A percentile compares a stretch with the other conserved stretches of the same genome.
phyloP scores from a whole-genome alignment of 164 flowering plant species.

The Taxillus chinensis region DNA sequence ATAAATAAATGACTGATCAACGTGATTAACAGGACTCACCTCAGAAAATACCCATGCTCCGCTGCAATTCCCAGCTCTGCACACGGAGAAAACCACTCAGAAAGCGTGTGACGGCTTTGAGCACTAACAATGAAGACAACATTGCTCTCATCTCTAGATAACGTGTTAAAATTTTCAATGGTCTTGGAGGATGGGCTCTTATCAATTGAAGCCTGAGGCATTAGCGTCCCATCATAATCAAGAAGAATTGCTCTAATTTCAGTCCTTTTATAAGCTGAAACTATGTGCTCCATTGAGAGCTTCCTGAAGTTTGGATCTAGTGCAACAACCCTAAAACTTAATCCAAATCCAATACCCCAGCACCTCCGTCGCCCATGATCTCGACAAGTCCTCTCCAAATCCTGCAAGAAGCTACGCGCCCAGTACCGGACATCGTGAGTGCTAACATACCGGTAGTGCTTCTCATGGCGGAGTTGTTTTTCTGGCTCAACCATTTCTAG shows the following conservation, averaged over 20 bases:
- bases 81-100: constrained; percentile 47
- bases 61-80: constrained; percentile 48
- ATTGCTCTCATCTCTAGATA: constrained; percentile 45
- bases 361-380: constrained; percentile 50
- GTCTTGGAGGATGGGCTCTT: constrained; percentile 29
- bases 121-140: constrained; percentile 54
- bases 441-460: constrained; percentile 48
- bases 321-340: constrained; percentile 47
- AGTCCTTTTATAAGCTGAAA: constrained; percentile 50
- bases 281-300: constrained; percentile 47
- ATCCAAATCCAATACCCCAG: constrained; percentile 64
- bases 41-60: constrained; percentile 54
- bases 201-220: constrained; percentile 26
- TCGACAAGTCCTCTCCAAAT: constrained; percentile 45
- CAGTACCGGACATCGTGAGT: constrained; percentile 59
- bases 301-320: constrained; percentile 52
- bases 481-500: constrained; percentile 31
- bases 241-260: constrained; percentile 46
- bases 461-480: constrained; percentile 51
- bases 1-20: no score
- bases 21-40: constrained; percentile 15
- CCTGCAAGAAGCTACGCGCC: constrained; percentile 50
- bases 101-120: constrained; percentile 29
- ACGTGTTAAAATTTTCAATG: constrained; percentile 30
- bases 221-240: constrained; percentile 55